Base-by-base conservation (phyloP, 305 asterid species). In the Fraxinus albicans region DNA sequence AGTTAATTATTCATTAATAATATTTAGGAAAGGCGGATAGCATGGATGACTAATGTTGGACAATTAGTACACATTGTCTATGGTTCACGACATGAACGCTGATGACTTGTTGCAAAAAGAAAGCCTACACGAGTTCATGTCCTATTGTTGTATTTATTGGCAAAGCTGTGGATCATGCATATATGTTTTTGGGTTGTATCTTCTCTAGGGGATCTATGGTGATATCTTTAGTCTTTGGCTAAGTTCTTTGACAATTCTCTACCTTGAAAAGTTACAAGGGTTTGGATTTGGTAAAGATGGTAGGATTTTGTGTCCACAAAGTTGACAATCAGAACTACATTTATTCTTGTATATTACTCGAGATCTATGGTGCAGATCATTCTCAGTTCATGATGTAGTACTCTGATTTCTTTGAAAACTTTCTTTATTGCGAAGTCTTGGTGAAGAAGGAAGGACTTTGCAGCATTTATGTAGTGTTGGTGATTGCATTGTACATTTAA, bases 61-160 rank as follows among this genome's bases (percentile, higher is more conserved):
- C 42, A 70, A 53, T 29, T 38, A 42, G 70, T 50, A 85, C 12
- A 47, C 25, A 23, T 72, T 73, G 77, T 12, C 76, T 31, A 8
- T 27, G 81, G 80, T 83, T 60, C 79, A 75, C 58, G 75, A 67
- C 81, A 78, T 53, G 17, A 35, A n/a, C 40, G 21, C 55, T 10
- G 55, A 73, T 25, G 53, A 44, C 83, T 76, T 81, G 31, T 63
- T 29, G 72, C 29, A 58, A 77, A 80, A 27, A n/a, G 58, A 65
- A 67, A 63, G 70, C 8, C 38, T 76, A 69, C 25, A 21, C 25
- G 58, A 10, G 34, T 65, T 65, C 31, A 65, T 65, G n/a, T 65
- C 73, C 73, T 27, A 65, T 23, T 27, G 73, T 65, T 65, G 23
- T 65, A 65, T 65, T 17, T 65, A 27, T 65, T 8, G 7, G 73